Evolutionary conservation across 345 rosid species (phyloP).

Genomic region (Linum usitatissimum): DNA sequence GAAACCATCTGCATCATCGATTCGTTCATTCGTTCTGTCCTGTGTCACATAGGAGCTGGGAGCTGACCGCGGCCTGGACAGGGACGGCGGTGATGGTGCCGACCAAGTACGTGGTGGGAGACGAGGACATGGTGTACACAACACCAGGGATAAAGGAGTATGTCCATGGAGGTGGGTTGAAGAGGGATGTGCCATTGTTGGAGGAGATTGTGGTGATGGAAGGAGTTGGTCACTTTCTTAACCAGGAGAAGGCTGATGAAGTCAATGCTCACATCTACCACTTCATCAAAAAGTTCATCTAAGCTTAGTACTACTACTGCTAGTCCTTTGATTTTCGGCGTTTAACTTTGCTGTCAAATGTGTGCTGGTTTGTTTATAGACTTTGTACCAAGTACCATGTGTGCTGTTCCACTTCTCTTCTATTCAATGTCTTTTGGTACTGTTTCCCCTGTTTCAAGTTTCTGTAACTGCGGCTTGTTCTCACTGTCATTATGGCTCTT

Average conservation of each 20-base stretch:
- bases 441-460: no score
- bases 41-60: constrained; percentile 51
- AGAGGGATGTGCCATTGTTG: constrained; percentile 40
- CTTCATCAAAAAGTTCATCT: constrained; percentile 32
- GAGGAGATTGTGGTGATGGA: constrained; percentile 55
- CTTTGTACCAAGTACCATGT: no score
- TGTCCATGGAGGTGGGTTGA: constrained; percentile 42
- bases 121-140: constrained; percentile 48
- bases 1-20: no score
- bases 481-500: no score
- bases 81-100: constrained; percentile 43
- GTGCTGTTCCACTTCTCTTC: no score
- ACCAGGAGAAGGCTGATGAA: constrained; percentile 63
- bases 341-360: neutral
- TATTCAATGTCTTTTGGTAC: no score
- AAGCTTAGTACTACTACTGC: no score
- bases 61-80: constrained; percentile 62
- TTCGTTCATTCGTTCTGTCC: neutral
- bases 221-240: constrained; percentile 56
- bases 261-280: constrained; percentile 41
- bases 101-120: constrained; percentile 55
- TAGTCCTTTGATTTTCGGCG: neutral
- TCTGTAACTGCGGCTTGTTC: no score
- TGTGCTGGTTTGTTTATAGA: no score
- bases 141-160: constrained; percentile 57